Conservation (phyloP, 352 stramenopile genomes). For the Pythium biforme region DNA sequence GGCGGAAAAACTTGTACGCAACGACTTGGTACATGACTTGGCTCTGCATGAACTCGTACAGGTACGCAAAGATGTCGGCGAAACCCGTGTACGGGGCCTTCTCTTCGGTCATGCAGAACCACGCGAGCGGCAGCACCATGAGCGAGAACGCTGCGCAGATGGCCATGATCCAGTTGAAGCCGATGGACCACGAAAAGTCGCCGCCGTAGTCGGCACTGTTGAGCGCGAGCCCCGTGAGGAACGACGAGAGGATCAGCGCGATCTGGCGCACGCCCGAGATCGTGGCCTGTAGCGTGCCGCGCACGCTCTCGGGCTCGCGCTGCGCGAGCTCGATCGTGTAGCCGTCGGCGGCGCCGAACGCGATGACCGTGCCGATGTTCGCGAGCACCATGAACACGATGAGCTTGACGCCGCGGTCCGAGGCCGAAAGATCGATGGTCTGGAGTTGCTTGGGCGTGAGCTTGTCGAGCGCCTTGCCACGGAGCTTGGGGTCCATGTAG, state of each 20-base stretch:
- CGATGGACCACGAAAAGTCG: conserved; percentile 27
- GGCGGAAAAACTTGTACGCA: conserved; percentile 22
- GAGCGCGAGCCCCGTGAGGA: conserved; percentile 26
- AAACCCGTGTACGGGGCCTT: background rate
- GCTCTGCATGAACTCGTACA: conserved; percentile 19
- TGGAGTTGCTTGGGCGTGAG: conserved; percentile 11
- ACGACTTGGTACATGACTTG: conserved; percentile 23
- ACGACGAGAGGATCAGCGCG: conserved; percentile 9
- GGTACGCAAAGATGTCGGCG: background rate
- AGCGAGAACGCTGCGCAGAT: conserved; percentile 22
- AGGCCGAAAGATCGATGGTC: conserved; percentile 21
- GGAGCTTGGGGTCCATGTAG: conserved; percentile 13
- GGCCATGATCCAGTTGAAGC: conserved; percentile 21
- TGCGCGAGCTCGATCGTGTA: conserved; percentile 30
- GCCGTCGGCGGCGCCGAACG: conserved; percentile 23
- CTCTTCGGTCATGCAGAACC: conserved; percentile 24
- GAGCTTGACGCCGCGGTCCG: conserved; percentile 7
- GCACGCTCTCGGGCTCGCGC: conserved; percentile 22
- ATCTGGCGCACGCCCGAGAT: conserved; percentile 21
- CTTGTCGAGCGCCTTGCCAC: conserved; percentile 3
- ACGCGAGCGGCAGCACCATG: conserved; percentile 12
- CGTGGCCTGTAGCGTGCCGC: conserved; percentile 24
- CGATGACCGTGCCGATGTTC: conserved; percentile 26
- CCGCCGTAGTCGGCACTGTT: conserved; percentile 26
- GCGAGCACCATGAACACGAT: conserved; percentile 25